Conservation (phyloP, 2,329 filamentous ascomycete genomes). For the Harringtonia lauricola region DNA sequence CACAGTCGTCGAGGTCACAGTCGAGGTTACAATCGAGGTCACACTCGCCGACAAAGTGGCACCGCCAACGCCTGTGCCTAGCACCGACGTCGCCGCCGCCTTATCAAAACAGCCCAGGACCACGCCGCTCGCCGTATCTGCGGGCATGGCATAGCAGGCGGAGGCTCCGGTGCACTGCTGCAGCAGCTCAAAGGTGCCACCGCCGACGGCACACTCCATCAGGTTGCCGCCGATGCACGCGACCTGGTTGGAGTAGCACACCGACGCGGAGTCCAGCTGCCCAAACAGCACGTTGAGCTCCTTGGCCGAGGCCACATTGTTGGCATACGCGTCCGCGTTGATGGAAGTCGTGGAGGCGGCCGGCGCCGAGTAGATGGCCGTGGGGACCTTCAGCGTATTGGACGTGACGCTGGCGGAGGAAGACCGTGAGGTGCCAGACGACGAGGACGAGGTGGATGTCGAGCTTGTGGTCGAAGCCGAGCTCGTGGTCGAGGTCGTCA, state of each 20-base stretch:
- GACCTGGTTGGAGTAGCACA: slow-evolving; percentile 34
- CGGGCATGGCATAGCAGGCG: slow-evolving; percentile 43
- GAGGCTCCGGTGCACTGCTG: slow-evolving; percentile 21
- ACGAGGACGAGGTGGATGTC: not conserved
- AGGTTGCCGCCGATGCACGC: slow-evolving; percentile 42
- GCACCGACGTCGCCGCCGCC: slow-evolving; percentile 26
- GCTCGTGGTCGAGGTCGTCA: too few species aligned
- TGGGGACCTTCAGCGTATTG: slow-evolving; percentile 35
- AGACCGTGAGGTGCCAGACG: not conserved
- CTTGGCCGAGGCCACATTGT: slow-evolving; percentile 32
- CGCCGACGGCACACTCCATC: slow-evolving; percentile 28
- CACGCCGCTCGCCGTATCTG: slow-evolving; percentile 35
- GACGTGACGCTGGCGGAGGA: too few species aligned
- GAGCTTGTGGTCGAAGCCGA: too few species aligned
- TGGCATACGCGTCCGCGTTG: slow-evolving; percentile 27
- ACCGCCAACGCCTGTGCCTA: too few species aligned
- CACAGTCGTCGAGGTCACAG: too few species aligned
- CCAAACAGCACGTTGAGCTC: slow-evolving; percentile 35
- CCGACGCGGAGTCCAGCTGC: slow-evolving; percentile 30
- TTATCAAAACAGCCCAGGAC: slow-evolving; percentile 34
- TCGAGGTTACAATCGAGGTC: too few species aligned
- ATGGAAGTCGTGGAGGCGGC: slow-evolving; percentile 26
- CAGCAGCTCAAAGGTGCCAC: slow-evolving; percentile 29
- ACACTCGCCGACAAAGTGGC: too few species aligned
- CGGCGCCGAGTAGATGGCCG: slow-evolving; percentile 21